Evolutionary conservation across 2,329 filamentous ascomycete genomes (phyloP), one percentile per base, ranked within the genome.

Genomic region (Sclerotinia subarctica): DNA sequence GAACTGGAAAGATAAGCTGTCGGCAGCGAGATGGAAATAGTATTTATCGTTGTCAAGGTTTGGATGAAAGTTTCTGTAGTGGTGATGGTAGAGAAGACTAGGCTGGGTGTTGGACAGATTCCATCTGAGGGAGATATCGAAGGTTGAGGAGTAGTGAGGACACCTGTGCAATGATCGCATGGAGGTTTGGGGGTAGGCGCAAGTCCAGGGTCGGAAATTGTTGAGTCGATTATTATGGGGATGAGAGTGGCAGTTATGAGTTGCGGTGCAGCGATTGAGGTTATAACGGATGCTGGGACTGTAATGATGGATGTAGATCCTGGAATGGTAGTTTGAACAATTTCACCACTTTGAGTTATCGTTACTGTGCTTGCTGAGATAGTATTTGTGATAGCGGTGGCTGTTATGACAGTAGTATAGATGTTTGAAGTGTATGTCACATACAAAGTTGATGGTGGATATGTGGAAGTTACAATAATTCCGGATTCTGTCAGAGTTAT

Each of bases 51-150:
- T n/a, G 56, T 67, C 24, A 53, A 52, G 13, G 26, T 46, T n/a
- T 52, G n/a, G 10, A 67, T 62, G 19, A 67, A 62, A 19, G 65
- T 67, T 10, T 47, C 53, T 10, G 57, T 67, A 17, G 56, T 63
- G 10, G 56, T 67, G 6, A 63, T 54, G 21, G 57, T 67, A 3
- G 57, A 67, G 17, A 46, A 21, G 6, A 67, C 24, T 3, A 63
- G 56, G 15, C 32, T 52, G 1, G 51, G 35, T 6, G n/a, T 38
- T 32, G 65, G 26, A 13, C 65, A 67, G 11, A 47, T 38, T 17
- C 52, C 53, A 29, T 59, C 24, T 1, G 32, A 49, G 19, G 53
- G 32, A 3, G 13, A 21, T 44, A 44, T 47, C 6, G 51, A 56
- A 24, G 47, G 32, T 21, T 26, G 15, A 8, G 38, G 57, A 29